Evolutionary conservation across 371 early-diverging fungal genomes (phyloP).

Genomic region (Mucor lusitanicus): DNA sequence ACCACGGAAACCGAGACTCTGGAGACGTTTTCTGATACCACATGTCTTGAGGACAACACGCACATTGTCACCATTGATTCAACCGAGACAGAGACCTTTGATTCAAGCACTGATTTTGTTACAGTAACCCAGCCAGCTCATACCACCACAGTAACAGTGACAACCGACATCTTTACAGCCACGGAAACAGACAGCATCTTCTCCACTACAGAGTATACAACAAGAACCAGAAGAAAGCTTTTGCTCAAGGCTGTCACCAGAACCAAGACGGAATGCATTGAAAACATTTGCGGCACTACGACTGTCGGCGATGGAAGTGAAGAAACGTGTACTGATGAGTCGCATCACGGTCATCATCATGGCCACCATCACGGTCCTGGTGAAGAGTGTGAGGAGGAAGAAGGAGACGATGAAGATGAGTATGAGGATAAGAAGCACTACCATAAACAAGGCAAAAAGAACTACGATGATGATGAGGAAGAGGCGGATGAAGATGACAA

Average conservation of each 20-base stretch:
- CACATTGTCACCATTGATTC: background rate
- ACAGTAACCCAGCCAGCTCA: background rate
- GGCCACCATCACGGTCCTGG: background rate
- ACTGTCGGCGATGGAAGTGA: background rate
- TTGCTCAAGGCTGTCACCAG: background rate
- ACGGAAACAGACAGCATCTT: background rate
- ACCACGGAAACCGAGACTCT: background rate
- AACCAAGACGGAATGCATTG: background rate
- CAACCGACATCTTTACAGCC: background rate
- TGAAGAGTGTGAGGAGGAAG: background rate
- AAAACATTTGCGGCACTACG: background rate
- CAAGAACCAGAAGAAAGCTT: background rate
- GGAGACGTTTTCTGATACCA: background rate
- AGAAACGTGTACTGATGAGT: background rate
- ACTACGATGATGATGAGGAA: background rate
- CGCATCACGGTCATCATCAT: background rate
- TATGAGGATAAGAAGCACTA: background rate
- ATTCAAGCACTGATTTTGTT: background rate
- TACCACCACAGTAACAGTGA: background rate
- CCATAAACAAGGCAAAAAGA: background rate
- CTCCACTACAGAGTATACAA: background rate
- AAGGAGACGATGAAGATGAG: background rate
- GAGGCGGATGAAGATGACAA: background rate
- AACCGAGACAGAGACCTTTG: background rate
- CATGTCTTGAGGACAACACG: background rate